Percentiles rank a stretch among this genome's conserved stretches.
Evolutionary conservation across 345 rosid genomes (phyloP).

Genomic region (Linum tenue): DNA sequence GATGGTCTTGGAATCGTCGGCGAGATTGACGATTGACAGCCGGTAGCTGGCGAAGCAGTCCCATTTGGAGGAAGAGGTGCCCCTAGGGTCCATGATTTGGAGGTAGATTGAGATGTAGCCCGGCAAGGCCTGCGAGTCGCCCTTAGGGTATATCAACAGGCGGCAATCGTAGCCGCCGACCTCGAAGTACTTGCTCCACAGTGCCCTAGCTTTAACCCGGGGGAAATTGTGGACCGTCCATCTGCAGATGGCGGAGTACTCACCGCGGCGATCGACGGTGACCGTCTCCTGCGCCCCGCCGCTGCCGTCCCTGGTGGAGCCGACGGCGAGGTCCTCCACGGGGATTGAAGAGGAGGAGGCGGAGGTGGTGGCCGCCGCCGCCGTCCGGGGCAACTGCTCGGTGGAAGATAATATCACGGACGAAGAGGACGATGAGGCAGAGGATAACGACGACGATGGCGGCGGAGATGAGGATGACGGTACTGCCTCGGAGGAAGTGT

Average conservation of each 20-base stretch:
- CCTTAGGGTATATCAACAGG: conserved; percentile 81
- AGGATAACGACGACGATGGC: background rate
- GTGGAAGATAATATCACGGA: conserved; percentile 13
- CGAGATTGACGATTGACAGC: conserved; percentile 60
- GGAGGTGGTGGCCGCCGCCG: conserved; percentile 16
- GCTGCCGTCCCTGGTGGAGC: conserved; percentile 57
- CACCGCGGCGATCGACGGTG: conserved; percentile 70
- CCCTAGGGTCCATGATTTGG: conserved; percentile 98
- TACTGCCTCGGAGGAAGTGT: conserved; percentile 60
- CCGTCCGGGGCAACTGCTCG: conserved; percentile 30
- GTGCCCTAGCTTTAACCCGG: conserved; percentile 75
- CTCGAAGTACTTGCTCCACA: conserved; percentile 97
- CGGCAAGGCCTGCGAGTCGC: conserved; percentile 92
- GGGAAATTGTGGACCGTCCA: conserved; percentile 87
- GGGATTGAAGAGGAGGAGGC: conserved; percentile 28
- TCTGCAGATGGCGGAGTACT: conserved; percentile 68
- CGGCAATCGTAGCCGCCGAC: conserved; percentile 99
- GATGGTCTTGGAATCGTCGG: conserved; percentile 78
- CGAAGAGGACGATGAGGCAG: background rate
- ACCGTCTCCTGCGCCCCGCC: conserved; percentile 78
- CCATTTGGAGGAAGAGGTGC: conserved; percentile 73
- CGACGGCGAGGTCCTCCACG: conserved; percentile 49
- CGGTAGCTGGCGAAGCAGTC: conserved; percentile 99
- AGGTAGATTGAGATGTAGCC: conserved; percentile 85
- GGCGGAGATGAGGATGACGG: conserved; percentile 31